Conservation (phyloP, 495 filamentous ascomycete species). For the Aspergillus ellipticus region DNA sequence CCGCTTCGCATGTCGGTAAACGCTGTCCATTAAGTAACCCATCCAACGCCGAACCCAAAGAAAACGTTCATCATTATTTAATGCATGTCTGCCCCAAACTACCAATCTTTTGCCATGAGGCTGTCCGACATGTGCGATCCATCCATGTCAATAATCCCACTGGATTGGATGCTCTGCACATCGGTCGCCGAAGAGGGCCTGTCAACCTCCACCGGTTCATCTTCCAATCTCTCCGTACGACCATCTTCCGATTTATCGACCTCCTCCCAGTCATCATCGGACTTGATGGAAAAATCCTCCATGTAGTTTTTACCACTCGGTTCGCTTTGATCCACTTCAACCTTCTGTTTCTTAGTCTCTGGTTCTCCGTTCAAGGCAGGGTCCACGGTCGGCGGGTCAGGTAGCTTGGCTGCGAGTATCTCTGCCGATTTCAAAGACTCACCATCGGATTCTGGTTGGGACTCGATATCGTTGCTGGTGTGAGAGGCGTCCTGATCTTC, state of each 20-base stretch:
- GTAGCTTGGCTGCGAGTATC: constrained; percentile 24
- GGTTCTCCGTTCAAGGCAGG: constrained; percentile 25
- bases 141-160: constrained; percentile 24
- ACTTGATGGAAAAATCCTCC: constrained; percentile 2
- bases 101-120: constrained; percentile 23
- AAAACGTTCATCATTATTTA: background rate
- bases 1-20: background rate
- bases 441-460: constrained; percentile 11
- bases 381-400: constrained; percentile 27
- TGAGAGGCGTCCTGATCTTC: constrained; percentile 20
- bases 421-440: constrained; percentile 21
- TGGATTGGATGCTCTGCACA: constrained; percentile 31
- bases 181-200: constrained; percentile 23
- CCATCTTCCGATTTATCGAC: constrained; percentile 26
- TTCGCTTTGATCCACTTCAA: constrained; percentile 4
- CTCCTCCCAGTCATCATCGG: constrained; percentile 35
- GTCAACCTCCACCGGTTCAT: constrained; percentile 28
- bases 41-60: background rate
- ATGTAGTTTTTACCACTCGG: constrained; percentile 4
- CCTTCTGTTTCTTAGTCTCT: constrained; percentile 30
- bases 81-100: background rate
- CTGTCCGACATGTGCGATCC: constrained; percentile 19
- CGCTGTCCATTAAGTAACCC: background rate
- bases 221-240: constrained; percentile 25
- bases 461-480: constrained; percentile 1